phyloP scores from a whole-genome alignment of 2,329 filamentous ascomycete species.

The Microsporum ferrugineum region DNA sequence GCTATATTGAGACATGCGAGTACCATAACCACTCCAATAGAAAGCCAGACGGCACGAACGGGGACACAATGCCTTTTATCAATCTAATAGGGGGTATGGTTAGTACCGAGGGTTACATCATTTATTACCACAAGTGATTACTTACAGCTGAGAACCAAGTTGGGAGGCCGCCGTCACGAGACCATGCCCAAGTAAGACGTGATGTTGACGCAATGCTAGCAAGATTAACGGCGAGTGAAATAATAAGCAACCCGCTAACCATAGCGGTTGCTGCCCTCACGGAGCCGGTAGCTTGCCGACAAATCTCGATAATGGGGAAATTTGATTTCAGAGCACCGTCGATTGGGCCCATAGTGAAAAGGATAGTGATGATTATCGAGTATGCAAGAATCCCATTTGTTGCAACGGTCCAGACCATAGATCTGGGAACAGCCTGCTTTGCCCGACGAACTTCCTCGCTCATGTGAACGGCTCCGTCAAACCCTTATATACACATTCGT shows the following conservation, averaged over 20 bases:
- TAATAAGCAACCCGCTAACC: constrained; percentile 28
- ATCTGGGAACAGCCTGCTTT: constrained; percentile 36
- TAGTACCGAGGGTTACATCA: background rate
- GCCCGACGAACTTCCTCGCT: constrained; percentile 37
- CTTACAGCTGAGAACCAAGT: constrained; percentile 25
- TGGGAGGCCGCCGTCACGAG: constrained; percentile 38
- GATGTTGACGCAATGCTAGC: constrained; percentile 38
- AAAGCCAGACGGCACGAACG: constrained; percentile 28
- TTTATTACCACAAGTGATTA: background rate
- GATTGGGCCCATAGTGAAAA: constrained; percentile 36
- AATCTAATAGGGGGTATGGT: constrained; percentile 19
- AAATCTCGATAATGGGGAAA: constrained; percentile 37
- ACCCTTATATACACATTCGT: constrained; percentile 22
- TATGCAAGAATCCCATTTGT: constrained; percentile 36
- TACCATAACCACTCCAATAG: constrained; percentile 23
- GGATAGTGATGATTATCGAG: constrained; percentile 31
- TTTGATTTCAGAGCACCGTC: constrained; percentile 22
- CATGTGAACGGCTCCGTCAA: constrained; percentile 41
- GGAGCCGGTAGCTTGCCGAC: constrained; percentile 32
- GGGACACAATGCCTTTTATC: constrained; percentile 26
- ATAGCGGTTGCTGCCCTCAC: constrained; percentile 32
- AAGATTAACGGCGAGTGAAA: constrained; percentile 32
- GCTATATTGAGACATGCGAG: constrained; percentile 33
- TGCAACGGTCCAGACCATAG: constrained; percentile 35
- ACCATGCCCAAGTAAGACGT: constrained; percentile 41